Base-by-base conservation (phyloP, 768 basidiomycete genomes). In the Russula sp. region DNA sequence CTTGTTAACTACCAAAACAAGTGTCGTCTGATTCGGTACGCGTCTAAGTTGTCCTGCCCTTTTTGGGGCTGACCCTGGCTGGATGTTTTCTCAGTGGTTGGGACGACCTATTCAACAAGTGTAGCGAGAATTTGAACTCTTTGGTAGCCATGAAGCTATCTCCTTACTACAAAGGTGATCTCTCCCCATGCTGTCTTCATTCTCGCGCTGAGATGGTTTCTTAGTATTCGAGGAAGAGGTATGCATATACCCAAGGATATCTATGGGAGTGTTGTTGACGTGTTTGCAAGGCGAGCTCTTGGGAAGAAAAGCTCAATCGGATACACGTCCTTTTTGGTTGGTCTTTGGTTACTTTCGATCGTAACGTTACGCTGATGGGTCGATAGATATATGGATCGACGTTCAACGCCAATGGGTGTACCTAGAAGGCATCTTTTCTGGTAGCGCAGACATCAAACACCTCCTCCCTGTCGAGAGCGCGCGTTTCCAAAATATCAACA, bases 321-420 rank as follows among this genome's bases (percentile, higher is more conserved):
- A 89, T 98, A 42, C 96, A 98, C 69, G 94, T 97, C 37, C 82
- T 99, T 10, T 98, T 99, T 71, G 96, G 91, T 91, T 64, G 69
- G 80, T 71, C n/a, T 0, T 14, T 1, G 1, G 27, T 18, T 10
- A 32, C 48, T 50, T 31, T 54, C 53, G 31, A 11, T 16, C n/a
- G 6, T 10, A 45, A 39, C 39, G 2, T n/a, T 34, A 13, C 9
- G 31, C 57, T 73, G 50, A 71, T 22, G 27, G 35, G 45, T 42
- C 49, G 16, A 31, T 66, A 93, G 92, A 99, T 75, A 89, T 98
- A 42, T 99, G 97, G 97, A 97, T 99, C 68, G 97, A 99, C 69
- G 97, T 99, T 16, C 97, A 99, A 70, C 86, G 97, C 7, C 97
- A 99, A 78, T 99, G 97, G 97, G 97, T 99, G 1, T 99, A 99